These are phyloP conservation scores for Fragaria ananassa DNA, from an alignment of 306 rosid species.

Conservation along the genomic window DNA sequence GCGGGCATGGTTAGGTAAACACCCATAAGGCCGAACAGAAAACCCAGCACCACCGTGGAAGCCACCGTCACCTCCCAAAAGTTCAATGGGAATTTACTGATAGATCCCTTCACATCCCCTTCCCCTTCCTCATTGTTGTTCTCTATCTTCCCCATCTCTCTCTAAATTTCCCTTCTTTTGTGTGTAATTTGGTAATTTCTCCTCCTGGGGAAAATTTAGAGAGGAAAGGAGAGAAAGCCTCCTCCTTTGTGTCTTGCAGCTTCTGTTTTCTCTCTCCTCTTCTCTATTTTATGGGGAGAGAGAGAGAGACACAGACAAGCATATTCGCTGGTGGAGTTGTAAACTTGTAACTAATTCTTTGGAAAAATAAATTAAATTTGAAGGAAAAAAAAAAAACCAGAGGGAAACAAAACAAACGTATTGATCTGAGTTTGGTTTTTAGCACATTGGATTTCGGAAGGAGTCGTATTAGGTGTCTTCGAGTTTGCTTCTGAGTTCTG, in stretches of 20 bases:
- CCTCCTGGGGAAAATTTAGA: constrained; percentile 24
- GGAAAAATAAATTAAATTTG: background rate
- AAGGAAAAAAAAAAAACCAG: background rate
- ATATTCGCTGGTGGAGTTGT: constrained; percentile 17
- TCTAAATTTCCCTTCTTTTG: constrained; percentile 17
- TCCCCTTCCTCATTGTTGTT: constrained; percentile 22
- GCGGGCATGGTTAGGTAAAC: constrained; percentile 86
- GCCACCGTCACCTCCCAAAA: constrained; percentile 65
- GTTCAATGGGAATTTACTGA: constrained; percentile 45
- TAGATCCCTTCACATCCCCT: constrained; percentile 23
- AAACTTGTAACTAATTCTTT: background rate
- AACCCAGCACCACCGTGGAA: constrained; percentile 59
- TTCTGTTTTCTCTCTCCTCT: background rate
- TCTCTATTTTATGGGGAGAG: constrained; percentile 6
- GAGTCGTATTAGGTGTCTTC: background rate
- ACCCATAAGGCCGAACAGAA: constrained; percentile 46
- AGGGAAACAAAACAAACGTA: background rate
- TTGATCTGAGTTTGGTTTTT: background rate
- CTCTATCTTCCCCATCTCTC: constrained; percentile 16
- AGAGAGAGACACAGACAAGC: background rate
- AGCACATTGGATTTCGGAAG: background rate
- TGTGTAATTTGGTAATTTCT: background rate
- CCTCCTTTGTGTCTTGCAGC: background rate
- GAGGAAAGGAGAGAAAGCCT: background rate
- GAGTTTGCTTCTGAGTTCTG: background rate